phyloP scores from a whole-genome alignment of 2,329 filamentous ascomycete genomes.

The Sarocladiaceae sp. region DNA sequence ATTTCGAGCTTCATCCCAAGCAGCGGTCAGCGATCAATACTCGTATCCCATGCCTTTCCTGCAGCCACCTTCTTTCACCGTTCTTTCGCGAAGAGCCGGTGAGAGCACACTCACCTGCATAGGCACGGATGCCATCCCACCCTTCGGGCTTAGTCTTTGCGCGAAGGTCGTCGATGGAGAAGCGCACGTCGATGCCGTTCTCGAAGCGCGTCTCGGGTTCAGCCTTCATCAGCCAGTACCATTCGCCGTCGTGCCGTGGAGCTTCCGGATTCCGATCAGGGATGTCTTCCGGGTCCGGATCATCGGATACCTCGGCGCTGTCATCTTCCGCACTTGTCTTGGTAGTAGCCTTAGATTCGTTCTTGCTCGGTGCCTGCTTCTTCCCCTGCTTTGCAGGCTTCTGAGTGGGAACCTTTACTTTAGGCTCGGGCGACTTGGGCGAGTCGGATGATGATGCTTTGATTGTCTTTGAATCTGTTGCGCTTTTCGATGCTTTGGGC shows the following conservation, averaged over 20 bases:
- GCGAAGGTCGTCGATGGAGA: conserved; percentile 86
- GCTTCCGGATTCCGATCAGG: conserved; percentile 32
- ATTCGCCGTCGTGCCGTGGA: conserved; percentile 32
- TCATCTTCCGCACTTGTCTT: not conserved
- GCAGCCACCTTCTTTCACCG: not conserved
- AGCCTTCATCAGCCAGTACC: conserved; percentile 79
- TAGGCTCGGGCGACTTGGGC: conserved; percentile 1
- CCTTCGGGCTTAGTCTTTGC: conserved; percentile 70
- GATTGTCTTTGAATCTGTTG: not conserved
- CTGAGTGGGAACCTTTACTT: conserved; percentile 7
- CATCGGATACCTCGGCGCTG: conserved; percentile 18
- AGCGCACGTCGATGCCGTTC: conserved; percentile 82
- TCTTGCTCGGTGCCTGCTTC: not conserved
- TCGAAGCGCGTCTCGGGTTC: conserved; percentile 83
- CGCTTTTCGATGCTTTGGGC: not conserved
- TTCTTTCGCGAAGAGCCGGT: not conserved
- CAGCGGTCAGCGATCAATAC: conserved; percentile 1
- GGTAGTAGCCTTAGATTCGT: not conserved
- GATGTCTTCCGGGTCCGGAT: conserved; percentile 25
- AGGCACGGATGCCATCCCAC: conserved; percentile 68
- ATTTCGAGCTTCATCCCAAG: conserved; percentile 58
- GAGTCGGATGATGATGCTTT: not conserved
- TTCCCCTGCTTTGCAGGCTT: conserved; percentile 8
- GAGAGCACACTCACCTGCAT: conserved; percentile 29
- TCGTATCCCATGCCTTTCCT: no score